Percentiles rank a stretch among this genome's conserved stretches.
phyloP scores from a whole-genome alignment of 805 yeast genomes.

The Ogataea nonfermentans region DNA sequence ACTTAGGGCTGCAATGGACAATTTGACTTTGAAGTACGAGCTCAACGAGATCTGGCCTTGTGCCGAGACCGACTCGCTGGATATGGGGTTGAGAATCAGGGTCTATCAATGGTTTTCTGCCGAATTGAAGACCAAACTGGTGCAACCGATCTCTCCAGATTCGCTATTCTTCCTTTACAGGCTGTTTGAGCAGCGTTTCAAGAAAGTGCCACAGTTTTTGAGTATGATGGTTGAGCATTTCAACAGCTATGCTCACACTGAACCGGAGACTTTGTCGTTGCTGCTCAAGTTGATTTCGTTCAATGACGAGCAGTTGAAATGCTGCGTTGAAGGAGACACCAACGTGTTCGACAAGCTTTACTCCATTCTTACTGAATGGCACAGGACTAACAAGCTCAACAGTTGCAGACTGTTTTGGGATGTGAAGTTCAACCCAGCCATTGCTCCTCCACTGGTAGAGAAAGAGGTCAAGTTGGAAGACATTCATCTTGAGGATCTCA shows the following conservation, averaged over 20 bases:
- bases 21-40: conserved; percentile 7
- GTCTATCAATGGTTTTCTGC: conserved; percentile 14
- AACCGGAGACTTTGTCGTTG: conserved; percentile 12
- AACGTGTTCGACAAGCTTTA: conserved; percentile 19
- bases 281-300: conserved; percentile 23
- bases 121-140: conserved; percentile 5
- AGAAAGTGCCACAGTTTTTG: conserved; percentile 21
- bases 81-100: conserved; percentile 15
- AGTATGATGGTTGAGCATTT: conserved; percentile 13
- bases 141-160: conserved; percentile 3
- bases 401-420: conserved; percentile 7
- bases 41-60: conserved; percentile 13
- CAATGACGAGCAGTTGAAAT: conserved; percentile 21
- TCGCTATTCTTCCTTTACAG: conserved; percentile 18
- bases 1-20: conserved; percentile 8
- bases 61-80: conserved; percentile 13
- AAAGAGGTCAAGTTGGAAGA: conserved; percentile 3
- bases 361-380: conserved; percentile 21
- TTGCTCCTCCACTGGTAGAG: conserved; percentile 6
- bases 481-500: conserved; percentile 18
- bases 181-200: conserved; percentile 18
- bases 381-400: conserved; percentile 13
- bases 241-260: conserved; percentile 12
- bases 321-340: conserved; percentile 15
- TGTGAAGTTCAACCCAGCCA: conserved; percentile 7